Evolutionary conservation across 23 red algal species (phyloP).

Genomic region (Agarophyton chilense): DNA sequence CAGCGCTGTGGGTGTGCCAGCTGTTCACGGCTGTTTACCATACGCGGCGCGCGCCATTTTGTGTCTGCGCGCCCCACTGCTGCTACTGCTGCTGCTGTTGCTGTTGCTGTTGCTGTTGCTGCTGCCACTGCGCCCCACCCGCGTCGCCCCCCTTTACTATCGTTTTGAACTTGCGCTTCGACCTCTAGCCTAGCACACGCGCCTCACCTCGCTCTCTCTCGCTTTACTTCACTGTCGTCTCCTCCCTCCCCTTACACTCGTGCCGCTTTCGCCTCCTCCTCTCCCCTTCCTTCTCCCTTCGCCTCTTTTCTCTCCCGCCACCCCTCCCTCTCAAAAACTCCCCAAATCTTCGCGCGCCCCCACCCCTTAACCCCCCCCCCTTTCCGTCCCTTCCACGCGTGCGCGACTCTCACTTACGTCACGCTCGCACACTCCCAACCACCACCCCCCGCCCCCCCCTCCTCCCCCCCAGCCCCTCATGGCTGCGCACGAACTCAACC

Average conservation of each 20-base stretch:
- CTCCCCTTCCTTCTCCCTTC: background rate
- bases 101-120: too few relatives aligned
- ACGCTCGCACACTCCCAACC: background rate
- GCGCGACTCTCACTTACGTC: background rate
- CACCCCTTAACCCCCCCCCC: background rate
- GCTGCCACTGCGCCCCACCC: background rate
- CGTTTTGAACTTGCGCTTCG: background rate
- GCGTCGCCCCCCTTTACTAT: background rate
- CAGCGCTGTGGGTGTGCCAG: background rate
- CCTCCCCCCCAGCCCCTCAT: background rate
- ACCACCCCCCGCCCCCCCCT: background rate
- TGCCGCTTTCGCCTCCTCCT: too few relatives aligned
- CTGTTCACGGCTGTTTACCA: conserved; percentile 7
- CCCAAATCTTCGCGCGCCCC: background rate
- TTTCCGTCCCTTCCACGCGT: background rate
- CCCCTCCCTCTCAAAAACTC: background rate
- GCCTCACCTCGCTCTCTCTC: too few relatives aligned
- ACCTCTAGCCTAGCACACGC: too few relatives aligned
- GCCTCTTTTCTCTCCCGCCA: background rate
- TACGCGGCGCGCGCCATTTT: background rate
- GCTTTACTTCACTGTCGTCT: background rate
- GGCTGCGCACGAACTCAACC: background rate
- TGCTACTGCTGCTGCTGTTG: too few relatives aligned
- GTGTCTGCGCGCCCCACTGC: background rate
- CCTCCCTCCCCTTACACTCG: background rate